Evolutionary conservation across 305 asterid genomes (phyloP).

Genomic region (Rubia peregrina): DNA sequence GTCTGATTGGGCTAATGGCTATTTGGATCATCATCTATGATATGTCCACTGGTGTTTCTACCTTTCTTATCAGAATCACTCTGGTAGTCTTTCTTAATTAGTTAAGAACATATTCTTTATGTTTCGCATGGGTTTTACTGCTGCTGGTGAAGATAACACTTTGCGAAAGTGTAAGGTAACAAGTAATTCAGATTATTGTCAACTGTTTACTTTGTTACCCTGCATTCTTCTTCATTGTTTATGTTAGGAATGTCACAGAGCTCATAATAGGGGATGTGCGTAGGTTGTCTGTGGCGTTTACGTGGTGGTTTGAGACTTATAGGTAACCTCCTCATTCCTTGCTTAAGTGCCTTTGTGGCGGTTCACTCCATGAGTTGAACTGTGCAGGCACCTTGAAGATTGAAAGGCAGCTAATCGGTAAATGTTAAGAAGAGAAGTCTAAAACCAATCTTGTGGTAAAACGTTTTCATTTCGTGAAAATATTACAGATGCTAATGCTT

Average conservation of each 20-base stretch:
- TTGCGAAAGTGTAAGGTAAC: slow-evolving; percentile 42
- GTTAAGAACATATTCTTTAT: slow-evolving; percentile 31
- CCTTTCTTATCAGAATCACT: slow-evolving; percentile 29
- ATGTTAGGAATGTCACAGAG: slow-evolving; percentile 36
- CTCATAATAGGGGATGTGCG: slow-evolving; percentile 36
- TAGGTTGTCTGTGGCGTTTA: slow-evolving; percentile 38
- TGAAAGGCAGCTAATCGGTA: slow-evolving; percentile 18
- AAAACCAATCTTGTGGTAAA: slow-evolving; percentile 11
- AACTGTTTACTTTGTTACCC: slow-evolving; percentile 34
- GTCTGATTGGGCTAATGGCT: slow-evolving; percentile 20
- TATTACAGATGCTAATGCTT: not conserved
- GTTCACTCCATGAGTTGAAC: slow-evolving; percentile 21
- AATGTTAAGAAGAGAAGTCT: slow-evolving; percentile 14
- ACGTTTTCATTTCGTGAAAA: slow-evolving; percentile 1
- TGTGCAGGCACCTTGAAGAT: slow-evolving; percentile 19
- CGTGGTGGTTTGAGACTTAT: slow-evolving; percentile 32
- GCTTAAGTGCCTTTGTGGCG: slow-evolving; percentile 15
- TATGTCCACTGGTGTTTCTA: slow-evolving; percentile 23
- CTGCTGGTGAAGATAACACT: slow-evolving; percentile 40
- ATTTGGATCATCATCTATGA: slow-evolving; percentile 27
- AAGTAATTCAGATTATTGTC: slow-evolving; percentile 23
- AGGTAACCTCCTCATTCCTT: slow-evolving; percentile 40
- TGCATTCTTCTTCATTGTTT: slow-evolving; percentile 32
- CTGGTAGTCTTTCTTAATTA: slow-evolving; percentile 17
- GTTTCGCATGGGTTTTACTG: slow-evolving; percentile 36